A percentile compares a stretch with the other conserved stretches of the same genome.
These are phyloP conservation scores for Chytriomyces hyalinus DNA, from an alignment of 192 early-diverging fungal genomes.

Conservation along the genomic window DNA sequence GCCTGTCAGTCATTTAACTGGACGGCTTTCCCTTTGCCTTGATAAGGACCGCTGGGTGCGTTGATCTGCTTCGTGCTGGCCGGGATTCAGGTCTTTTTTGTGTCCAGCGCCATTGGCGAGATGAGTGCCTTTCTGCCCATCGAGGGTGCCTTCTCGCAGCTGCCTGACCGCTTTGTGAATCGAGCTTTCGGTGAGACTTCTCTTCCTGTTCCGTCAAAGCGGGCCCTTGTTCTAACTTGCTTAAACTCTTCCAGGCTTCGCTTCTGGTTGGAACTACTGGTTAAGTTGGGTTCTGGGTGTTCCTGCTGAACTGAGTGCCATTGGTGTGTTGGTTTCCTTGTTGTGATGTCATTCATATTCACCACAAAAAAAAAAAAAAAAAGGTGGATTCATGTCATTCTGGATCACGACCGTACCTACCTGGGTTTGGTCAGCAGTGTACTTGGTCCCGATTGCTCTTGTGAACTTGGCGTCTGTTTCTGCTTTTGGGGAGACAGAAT, in stretches of 20 bases:
- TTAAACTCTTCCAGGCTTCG: constrained; percentile 50
- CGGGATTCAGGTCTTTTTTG: constrained; percentile 3
- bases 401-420: constrained; percentile 56
- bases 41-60: constrained; percentile 14
- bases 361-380: too few species aligned
- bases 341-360: too few species aligned
- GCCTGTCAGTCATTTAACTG: constrained; percentile 62
- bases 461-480: constrained; percentile 67
- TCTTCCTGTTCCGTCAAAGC: not conserved
- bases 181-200: constrained; percentile 46
- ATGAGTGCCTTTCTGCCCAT: constrained; percentile 75
- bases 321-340: constrained; percentile 37
- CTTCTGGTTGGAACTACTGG: constrained; percentile 39
- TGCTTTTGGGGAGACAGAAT: constrained; percentile 76
- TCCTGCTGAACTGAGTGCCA: constrained; percentile 75
- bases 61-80: not conserved
- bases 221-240: constrained; percentile 18
- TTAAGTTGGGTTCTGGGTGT: constrained; percentile 41
- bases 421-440: constrained; percentile 56
- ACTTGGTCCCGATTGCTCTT: constrained; percentile 58
- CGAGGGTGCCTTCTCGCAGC: constrained; percentile 78
- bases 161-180: constrained; percentile 77
- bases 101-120: constrained; percentile 75
- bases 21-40: constrained; percentile 38
- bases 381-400: constrained; percentile 66